Conservation (phyloP, 2,329 filamentous ascomycete genomes). For the Diaporthe capsici region DNA sequence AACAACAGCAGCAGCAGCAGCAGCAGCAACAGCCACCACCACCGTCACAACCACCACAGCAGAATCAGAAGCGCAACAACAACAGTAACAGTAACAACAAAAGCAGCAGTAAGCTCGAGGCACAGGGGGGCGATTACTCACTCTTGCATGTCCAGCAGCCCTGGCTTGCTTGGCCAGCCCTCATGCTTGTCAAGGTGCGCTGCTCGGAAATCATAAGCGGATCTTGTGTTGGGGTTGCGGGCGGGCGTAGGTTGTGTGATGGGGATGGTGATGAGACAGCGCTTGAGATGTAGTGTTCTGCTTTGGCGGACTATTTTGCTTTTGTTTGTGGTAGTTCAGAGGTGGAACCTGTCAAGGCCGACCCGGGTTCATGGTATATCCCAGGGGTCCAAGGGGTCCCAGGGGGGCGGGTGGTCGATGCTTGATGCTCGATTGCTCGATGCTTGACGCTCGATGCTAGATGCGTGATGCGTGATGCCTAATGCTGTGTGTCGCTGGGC, state of each 20-base stretch:
- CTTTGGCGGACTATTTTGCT: constrained; percentile 17
- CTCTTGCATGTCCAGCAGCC: constrained; percentile 62
- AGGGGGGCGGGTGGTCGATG: background rate
- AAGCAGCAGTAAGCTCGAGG: background rate
- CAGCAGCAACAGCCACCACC: background rate
- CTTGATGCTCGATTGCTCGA: background rate
- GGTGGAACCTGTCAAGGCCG: constrained; percentile 8
- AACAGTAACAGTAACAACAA: background rate
- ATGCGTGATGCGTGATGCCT: constrained; percentile 1
- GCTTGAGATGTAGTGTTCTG: constrained; percentile 32
- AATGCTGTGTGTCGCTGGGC: constrained; percentile 1
- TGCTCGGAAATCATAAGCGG: constrained; percentile 6
- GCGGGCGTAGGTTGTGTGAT: constrained; percentile 13
- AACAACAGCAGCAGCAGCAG: background rate
- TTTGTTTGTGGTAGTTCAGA: constrained; percentile 26
- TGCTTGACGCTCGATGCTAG: background rate
- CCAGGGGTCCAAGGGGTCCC: background rate
- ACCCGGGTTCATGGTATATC: constrained; percentile 30
- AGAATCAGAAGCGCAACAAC: background rate
- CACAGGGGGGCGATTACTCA: constrained; percentile 47
- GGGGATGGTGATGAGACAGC: constrained; percentile 24
- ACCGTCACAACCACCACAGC: background rate
- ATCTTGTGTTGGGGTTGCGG: background rate
- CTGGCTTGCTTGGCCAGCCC: constrained; percentile 44
- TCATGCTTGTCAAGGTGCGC: constrained; percentile 24